phyloP scores from a whole-genome alignment of 768 basidiomycete genomes.

The Podaxis sp. region DNA sequence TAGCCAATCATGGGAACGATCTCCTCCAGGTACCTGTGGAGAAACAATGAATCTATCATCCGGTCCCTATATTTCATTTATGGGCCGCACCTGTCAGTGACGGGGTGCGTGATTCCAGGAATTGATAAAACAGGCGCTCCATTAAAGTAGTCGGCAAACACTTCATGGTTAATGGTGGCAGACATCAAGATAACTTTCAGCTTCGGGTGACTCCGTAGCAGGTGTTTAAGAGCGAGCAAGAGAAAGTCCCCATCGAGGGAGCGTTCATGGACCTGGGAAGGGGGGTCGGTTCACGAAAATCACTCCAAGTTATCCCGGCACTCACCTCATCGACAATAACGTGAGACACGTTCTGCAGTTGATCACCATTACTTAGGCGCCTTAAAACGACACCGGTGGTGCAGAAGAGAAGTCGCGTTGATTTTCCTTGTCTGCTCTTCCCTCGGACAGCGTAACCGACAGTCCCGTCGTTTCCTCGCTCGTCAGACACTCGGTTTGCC shows the following conservation, averaged over 20 bases:
- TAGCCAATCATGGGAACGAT: conserved; percentile 59
- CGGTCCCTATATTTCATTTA: background rate
- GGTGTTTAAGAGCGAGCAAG: conserved; percentile 77
- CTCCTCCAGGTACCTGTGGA: conserved; percentile 77
- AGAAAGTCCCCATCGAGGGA: conserved; percentile 91
- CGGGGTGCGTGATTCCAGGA: conserved; percentile 79
- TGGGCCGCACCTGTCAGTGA: conserved; percentile 63
- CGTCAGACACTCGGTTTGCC: conserved; percentile 81
- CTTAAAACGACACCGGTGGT: conserved; percentile 93
- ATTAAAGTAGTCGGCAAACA: conserved; percentile 80
- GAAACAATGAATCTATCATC: background rate
- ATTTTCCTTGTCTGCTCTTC: conserved; percentile 63
- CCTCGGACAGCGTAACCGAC: conserved; percentile 91
- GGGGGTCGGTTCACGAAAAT: background rate
- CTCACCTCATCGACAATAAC: conserved; percentile 87
- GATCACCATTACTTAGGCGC: conserved; percentile 72
- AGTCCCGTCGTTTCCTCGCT: conserved; percentile 71
- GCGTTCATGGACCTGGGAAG: conserved; percentile 79
- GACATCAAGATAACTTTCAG: conserved; percentile 91
- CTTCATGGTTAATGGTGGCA: conserved; percentile 90
- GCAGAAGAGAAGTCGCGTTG: conserved; percentile 82
- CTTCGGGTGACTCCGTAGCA: conserved; percentile 57
- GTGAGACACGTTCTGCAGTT: conserved; percentile 70
- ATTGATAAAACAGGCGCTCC: conserved; percentile 81
- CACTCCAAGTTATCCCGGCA: background rate